Evolutionary conservation across 2,329 filamentous ascomycete species (phyloP), one percentile per base, ranked within the genome.

Genomic region (Neofusicoccum kwambonambiense): DNA sequence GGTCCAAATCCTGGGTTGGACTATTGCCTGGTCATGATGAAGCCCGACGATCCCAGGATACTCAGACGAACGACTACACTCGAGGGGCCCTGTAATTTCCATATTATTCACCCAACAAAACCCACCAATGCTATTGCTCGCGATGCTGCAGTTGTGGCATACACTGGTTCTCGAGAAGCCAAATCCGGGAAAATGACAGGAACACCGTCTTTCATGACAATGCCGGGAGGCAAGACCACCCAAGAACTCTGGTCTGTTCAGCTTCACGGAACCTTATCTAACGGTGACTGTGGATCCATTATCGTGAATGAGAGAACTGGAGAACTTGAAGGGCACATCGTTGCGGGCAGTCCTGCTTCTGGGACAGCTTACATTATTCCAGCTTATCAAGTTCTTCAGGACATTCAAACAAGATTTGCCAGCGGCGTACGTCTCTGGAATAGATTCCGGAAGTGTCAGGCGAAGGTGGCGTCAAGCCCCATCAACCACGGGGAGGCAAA

Each of bases 241-340:
- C 69, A 70, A 35, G 67, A 70, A 49, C 65, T 69, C 2, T 69
- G 65, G 44, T 31, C 34, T 4, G 64, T 69, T 6, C 45, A 41
- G 11, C 22, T 70, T 13, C 61, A 67, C 13, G 37, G 22, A 0
- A 17, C 39, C 0, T 62, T 72, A 5, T 31, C 50, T 12, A 17
- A 65, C 1, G 70, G 70, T 1, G 70, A 72, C 45, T 68, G 68
- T 37, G 69, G 70, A 6, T 68, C 68, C 0, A 67, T 66, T 63
- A 64, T 71, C 1, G 50, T 66, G 11, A 62, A 67, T 35, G 11
- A 56, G 2, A 19, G 42, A n/a, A 49, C 67, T 1, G 60, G 64
- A 0, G 42, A 44, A 8, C 37, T 72, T 1, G 64, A 69, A 44
- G 70, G 69, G 11, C 69, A 72, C 42, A 66, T 72, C 31, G 61